phyloP scores from a whole-genome alignment of 306 rosid species.

The Datisca glomerata region DNA sequence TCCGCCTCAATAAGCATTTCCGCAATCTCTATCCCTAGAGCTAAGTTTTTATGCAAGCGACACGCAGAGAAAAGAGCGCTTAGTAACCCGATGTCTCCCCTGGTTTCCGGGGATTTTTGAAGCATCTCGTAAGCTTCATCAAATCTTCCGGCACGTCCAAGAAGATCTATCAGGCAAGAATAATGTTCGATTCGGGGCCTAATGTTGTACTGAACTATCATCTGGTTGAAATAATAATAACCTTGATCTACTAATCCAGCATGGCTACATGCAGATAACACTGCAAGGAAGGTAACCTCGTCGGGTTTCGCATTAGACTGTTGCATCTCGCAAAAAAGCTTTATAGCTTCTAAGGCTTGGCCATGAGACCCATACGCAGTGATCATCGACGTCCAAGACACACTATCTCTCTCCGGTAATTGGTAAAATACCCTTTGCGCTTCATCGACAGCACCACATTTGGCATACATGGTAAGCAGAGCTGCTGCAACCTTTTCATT shows the following conservation, averaged over 20 bases:
- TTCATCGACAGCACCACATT: slow-evolving; percentile 67
- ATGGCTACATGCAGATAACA: slow-evolving; percentile 74
- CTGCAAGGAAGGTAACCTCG: slow-evolving; percentile 53
- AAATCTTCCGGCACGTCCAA: slow-evolving; percentile 79
- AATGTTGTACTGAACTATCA: slow-evolving; percentile 41
- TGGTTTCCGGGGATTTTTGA: slow-evolving; percentile 39
- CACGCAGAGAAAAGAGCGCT: slow-evolving; percentile 68
- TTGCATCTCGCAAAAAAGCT: slow-evolving; percentile 52
- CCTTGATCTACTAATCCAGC: slow-evolving; percentile 67
- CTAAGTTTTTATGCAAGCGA: slow-evolving; percentile 37
- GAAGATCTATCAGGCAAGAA: slow-evolving; percentile 75
- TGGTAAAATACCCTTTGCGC: slow-evolving; percentile 47
- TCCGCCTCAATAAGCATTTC: slow-evolving; percentile 36
- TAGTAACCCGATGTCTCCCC: slow-evolving; percentile 36
- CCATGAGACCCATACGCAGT: slow-evolving; percentile 74
- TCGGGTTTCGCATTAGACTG: slow-evolving; percentile 40
- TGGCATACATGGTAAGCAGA: slow-evolving; percentile 83
- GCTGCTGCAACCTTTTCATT: slow-evolving; percentile 66
- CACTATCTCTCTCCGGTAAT: slow-evolving; percentile 57
- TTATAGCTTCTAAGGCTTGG: slow-evolving; percentile 49
- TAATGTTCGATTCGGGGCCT: slow-evolving; percentile 54
- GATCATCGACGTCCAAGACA: slow-evolving; percentile 82
- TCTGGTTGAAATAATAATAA: slow-evolving; percentile 40
- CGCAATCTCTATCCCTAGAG: slow-evolving; percentile 48
- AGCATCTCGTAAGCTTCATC: slow-evolving; percentile 58